A percentile compares a stretch with the other conserved stretches of the same genome.
Conservation (phyloP, 345 rosid species). For the Draba incana region DNA sequence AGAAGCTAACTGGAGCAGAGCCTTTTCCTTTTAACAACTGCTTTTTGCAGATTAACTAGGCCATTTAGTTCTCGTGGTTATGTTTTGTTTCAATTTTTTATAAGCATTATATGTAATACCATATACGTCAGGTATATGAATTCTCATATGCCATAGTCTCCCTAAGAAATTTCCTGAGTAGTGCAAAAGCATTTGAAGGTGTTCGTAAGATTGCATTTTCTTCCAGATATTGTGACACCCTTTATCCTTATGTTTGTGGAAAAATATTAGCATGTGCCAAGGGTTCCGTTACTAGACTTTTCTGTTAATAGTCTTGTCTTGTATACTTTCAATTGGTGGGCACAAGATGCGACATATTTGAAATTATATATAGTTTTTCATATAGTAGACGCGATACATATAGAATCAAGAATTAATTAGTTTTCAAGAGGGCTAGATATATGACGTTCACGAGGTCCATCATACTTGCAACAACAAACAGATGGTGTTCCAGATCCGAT, state of each 20-base stretch:
- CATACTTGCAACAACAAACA: too few relatives aligned
- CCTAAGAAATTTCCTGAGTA: constrained; percentile 94
- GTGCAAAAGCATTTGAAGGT: constrained; percentile 89
- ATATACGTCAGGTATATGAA: constrained; percentile 71
- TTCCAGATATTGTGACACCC: constrained; percentile 27
- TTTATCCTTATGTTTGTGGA: constrained; percentile 15
- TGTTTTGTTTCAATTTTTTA: constrained; percentile 30
- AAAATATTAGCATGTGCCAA: constrained; percentile 29
- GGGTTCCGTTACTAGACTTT: too few relatives aligned
- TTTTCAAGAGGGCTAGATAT: too few relatives aligned
- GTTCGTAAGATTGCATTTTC: constrained; percentile 33
- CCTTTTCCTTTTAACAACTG: constrained; percentile 38
- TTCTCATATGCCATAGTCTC: constrained; percentile 96
- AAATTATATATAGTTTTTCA: too few relatives aligned
- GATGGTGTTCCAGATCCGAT: too few relatives aligned
- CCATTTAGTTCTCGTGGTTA: constrained; percentile 74
- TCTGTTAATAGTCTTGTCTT: too few relatives aligned
- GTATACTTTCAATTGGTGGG: too few relatives aligned
- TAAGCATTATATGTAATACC: constrained; percentile 12
- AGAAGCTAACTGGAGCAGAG: too few relatives aligned
- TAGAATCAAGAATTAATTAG: too few relatives aligned
- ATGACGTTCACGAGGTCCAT: too few relatives aligned
- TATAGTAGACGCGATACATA: too few relatives aligned
- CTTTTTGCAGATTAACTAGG: constrained; percentile 77
- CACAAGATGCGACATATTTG: too few relatives aligned